phyloP scores from a whole-genome alignment of 2,329 filamentous ascomycete genomes.

The Botrytis fabae region DNA sequence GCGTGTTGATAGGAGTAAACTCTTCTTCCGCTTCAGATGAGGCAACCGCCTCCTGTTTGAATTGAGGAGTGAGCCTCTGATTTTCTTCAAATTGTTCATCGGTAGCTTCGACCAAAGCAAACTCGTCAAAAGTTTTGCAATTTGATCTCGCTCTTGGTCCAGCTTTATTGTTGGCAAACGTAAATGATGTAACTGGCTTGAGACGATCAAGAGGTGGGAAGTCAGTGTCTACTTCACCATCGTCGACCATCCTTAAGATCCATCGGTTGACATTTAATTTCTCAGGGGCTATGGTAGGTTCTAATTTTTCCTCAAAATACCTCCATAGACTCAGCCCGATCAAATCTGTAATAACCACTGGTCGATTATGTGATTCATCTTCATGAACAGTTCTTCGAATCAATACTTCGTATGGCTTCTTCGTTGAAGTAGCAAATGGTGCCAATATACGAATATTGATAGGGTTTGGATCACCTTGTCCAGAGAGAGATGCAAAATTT shows the following conservation, averaged over 20 bases:
- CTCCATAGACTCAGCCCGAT: constrained; percentile 78
- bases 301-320: constrained; percentile 73
- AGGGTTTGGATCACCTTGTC: constrained; percentile 75
- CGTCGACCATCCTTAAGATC: constrained; percentile 81
- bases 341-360: constrained; percentile 75
- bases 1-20: constrained; percentile 43
- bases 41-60: constrained; percentile 53
- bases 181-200: constrained; percentile 74
- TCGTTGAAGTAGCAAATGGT: constrained; percentile 65
- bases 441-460: constrained; percentile 76
- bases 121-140: constrained; percentile 79
- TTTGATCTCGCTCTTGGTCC: constrained; percentile 58
- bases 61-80: constrained; percentile 65
- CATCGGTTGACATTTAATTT: constrained; percentile 80
- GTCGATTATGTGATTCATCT: constrained; percentile 60
- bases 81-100: constrained; percentile 69
- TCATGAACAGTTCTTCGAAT: constrained; percentile 70
- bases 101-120: constrained; percentile 73
- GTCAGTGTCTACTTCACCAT: constrained; percentile 81
- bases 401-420: constrained; percentile 68
- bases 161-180: constrained; percentile 74
- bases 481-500: constrained; percentile 72
- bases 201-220: constrained; percentile 77
- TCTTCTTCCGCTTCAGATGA: constrained; percentile 46
- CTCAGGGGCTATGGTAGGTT: constrained; percentile 63